Evolutionary conservation across 208 protist genomes (phyloP), one percentile per base, ranked within the genome.

Genomic region (Trypanosoma cruzi): DNA sequence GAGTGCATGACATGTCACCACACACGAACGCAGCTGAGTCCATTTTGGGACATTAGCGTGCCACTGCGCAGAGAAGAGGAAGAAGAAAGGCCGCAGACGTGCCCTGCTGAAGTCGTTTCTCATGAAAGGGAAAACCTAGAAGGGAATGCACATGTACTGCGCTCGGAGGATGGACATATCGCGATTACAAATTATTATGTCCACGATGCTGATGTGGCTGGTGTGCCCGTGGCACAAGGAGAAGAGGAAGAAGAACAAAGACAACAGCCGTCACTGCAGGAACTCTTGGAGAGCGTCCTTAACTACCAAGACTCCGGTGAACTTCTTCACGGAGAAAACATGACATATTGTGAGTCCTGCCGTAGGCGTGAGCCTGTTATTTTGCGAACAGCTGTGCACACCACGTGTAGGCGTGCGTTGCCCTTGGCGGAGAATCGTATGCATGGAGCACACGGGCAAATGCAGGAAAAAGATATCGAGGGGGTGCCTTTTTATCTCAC

Each of bases 41-140:
- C 69, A 10, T 88, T 91, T 55, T 87, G 82, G 80, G 82, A 88
- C 37, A 42, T 85, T 36, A 81, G 63, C 29, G 44, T 76, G 44
- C 71, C 71, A 37, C 44, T 76, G 32, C 63, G 50, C 49, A 36
- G 60, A 34, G 62, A 68, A 4, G 52, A 48, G 11, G 49, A 58
- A 37, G 24, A 40, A 8, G 40, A 28, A 18, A 34, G 29, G 11
- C 7, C 26, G 32, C 31, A 13, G 10, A 24, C 26, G 10, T 10
- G 24, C 34, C 10, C 20, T 6, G 36, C 31, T 10, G 28, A 22
- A 11, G 7, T 36, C 22, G 40, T 44, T 14, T 16, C 13, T 18
- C 2, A 26, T n/a, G 48, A 52, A 11, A 18, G 20, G 16, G 20
- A 52, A n/a, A 11, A 22, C 31, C 6, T 16, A 29, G 49, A 48